A percentile compares a stretch with the other conserved stretches of the same genome.
These are phyloP conservation scores for Tephrocybe sp. DNA, from an alignment of 768 basidiomycete genomes.

Conservation along the genomic window DNA sequence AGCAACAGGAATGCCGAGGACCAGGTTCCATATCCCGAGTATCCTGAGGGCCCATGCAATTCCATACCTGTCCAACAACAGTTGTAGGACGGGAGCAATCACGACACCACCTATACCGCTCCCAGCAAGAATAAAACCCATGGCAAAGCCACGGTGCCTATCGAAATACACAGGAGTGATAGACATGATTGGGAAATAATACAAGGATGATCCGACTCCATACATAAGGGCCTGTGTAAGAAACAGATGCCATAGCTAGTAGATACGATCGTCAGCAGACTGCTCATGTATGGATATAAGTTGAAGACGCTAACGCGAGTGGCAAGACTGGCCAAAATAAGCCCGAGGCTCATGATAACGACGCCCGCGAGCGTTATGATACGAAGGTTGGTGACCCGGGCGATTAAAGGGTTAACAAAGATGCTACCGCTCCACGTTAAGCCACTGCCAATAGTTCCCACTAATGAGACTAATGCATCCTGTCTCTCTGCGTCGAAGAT, in stretches of 20 bases:
- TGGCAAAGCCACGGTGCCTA: conserved; percentile 42
- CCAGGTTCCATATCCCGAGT: conserved; percentile 40
- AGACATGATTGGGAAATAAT: conserved; percentile 43
- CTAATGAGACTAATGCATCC: conserved; percentile 39
- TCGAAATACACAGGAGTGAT: conserved; percentile 42
- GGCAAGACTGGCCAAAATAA: conserved; percentile 38
- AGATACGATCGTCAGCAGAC: neutral
- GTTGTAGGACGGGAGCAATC: conserved; percentile 36
- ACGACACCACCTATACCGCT: conserved; percentile 43
- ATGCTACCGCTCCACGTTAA: conserved; percentile 47
- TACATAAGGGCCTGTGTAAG: conserved; percentile 40
- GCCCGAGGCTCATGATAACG: conserved; percentile 39
- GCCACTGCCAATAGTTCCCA: conserved; percentile 42
- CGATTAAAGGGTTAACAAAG: conserved; percentile 39
- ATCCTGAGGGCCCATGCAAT: conserved; percentile 34
- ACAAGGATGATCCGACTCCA: conserved; percentile 40
- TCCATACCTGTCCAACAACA: conserved; percentile 33
- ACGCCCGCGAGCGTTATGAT: conserved; percentile 35
- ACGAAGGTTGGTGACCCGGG: conserved; percentile 28
- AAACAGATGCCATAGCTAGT: conserved; percentile 42
- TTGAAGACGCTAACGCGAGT: conserved; percentile 25
- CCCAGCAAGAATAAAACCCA: conserved; percentile 41
- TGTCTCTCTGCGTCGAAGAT: conserved; percentile 33
- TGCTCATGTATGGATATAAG: neutral
- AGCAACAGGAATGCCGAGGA: conserved; percentile 33